A percentile compares a stretch with the other conserved stretches of the same genome.
Conservation (phyloP, 495 filamentous ascomycete genomes). For the Lepidopterella palustris region DNA sequence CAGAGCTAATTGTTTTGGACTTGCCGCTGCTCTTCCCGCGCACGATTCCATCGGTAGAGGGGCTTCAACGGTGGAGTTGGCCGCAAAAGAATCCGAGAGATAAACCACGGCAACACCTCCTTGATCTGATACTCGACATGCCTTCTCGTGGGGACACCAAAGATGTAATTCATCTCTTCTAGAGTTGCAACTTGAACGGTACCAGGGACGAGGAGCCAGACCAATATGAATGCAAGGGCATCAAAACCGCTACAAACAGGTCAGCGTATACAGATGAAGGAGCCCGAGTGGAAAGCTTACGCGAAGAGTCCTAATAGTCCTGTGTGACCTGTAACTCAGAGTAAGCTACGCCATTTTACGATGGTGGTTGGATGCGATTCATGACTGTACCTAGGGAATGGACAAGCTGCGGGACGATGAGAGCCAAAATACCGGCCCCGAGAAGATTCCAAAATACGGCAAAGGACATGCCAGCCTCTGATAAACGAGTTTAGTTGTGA, state of each 20-base stretch:
- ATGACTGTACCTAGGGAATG: constrained; percentile 12
- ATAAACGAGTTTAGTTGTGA: neutral
- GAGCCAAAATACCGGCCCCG: constrained; percentile 23
- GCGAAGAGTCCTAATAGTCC: neutral
- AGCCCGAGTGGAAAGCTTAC: neutral
- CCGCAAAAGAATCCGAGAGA: neutral
- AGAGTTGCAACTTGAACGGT: constrained; percentile 18
- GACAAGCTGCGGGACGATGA: constrained; percentile 24
- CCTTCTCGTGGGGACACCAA: constrained; percentile 11
- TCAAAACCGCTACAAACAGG: constrained; percentile 10
- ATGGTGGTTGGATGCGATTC: too few relatives aligned
- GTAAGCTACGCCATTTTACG: too few relatives aligned
- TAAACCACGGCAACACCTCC: constrained; percentile 13
- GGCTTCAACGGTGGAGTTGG: neutral
- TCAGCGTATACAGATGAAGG: neutral
- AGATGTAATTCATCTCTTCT: constrained; percentile 22
- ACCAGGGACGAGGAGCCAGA: constrained; percentile 26
- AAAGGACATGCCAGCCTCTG: constrained; percentile 17
- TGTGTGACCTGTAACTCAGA: too few relatives aligned
- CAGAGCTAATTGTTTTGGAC: too few relatives aligned
- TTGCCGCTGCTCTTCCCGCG: neutral
- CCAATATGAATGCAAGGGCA: constrained; percentile 20
- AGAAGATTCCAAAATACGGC: constrained; percentile 28
- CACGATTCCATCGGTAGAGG: neutral
- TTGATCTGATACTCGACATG: constrained; percentile 10